phyloP scores from a whole-genome alignment of 306 rosid genomes.

The Glycine tomentella region DNA sequence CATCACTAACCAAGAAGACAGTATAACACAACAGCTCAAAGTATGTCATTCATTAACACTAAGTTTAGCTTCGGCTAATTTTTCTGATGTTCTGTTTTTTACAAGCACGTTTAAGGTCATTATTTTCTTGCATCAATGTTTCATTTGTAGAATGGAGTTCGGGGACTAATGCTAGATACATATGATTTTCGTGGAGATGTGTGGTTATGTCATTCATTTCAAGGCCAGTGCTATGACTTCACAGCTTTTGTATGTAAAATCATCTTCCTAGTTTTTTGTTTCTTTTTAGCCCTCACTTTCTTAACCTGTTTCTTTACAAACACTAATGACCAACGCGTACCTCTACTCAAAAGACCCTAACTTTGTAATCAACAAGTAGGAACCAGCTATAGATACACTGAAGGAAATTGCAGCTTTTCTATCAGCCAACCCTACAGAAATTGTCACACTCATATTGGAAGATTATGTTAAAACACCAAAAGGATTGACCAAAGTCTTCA shows the following conservation, averaged over 20 bases:
- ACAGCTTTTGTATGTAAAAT: conserved; percentile 77
- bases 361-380: conserved; percentile 50
- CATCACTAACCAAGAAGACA: conserved; percentile 72
- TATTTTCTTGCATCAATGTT: conserved; percentile 1
- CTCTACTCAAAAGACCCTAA: no score
- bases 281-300: not conserved
- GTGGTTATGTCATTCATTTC: conserved; percentile 83
- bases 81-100: not conserved
- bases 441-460: no score
- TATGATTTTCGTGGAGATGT: conserved; percentile 73
- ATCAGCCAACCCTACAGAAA: no score
- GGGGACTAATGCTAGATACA: conserved; percentile 73
- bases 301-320: not conserved
- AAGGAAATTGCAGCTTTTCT: conserved; percentile 58
- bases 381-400: conserved; percentile 65
- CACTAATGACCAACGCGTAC: not conserved
- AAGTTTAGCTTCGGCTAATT: not conserved
- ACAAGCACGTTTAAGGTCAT: conserved; percentile 1
- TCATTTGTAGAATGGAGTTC: conserved; percentile 68
- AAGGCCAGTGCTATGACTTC: conserved; percentile 65
- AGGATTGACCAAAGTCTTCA: no score
- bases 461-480: no score
- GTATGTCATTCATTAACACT: conserved; percentile 39
- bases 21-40: conserved; percentile 70
- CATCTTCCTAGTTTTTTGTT: not conserved